phyloP scores from a whole-genome alignment of 208 protist genomes.

The Strigomonas culicis region DNA sequence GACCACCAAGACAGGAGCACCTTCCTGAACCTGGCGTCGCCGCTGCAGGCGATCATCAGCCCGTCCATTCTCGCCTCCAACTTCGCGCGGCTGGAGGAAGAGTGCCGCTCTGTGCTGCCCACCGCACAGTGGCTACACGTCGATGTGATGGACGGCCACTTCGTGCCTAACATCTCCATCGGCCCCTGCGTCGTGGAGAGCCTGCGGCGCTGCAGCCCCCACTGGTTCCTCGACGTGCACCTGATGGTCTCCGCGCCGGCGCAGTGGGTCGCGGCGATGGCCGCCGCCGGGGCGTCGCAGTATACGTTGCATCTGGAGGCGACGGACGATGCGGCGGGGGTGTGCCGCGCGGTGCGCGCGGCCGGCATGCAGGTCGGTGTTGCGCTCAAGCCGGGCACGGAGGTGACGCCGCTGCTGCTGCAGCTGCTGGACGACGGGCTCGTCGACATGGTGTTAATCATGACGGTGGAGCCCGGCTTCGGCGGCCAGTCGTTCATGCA shows the following conservation, averaged over 20 bases:
- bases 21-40: too few species aligned
- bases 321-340: slow-evolving; percentile 28
- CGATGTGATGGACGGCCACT: slow-evolving; percentile 98
- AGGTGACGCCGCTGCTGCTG: slow-evolving; percentile 33
- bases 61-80: slow-evolving; percentile 92
- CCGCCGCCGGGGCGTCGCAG: slow-evolving; percentile 84
- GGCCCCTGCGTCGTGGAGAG: slow-evolving; percentile 92
- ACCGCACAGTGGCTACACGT: slow-evolving; percentile 97
- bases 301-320: slow-evolving; percentile 97
- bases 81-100: slow-evolving; percentile 80
- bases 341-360: slow-evolving; percentile 5
- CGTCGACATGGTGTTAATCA: slow-evolving; percentile 97
- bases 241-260: slow-evolving; percentile 95
- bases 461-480: slow-evolving; percentile 99
- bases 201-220: slow-evolving; percentile 74
- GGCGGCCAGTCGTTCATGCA: slow-evolving; percentile 98
- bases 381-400: slow-evolving; percentile 96
- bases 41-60: too few species aligned
- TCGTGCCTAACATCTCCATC: slow-evolving; percentile 97
- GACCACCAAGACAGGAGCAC: slow-evolving; percentile 35
- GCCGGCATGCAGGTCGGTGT: slow-evolving; percentile 93
- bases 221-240: slow-evolving; percentile 94
- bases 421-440: slow-evolving; percentile 74
- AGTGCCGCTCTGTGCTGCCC: slow-evolving; percentile 76
- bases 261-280: slow-evolving; percentile 86